Evolutionary conservation across 192 early-diverging fungal species (phyloP).

Genomic region (Allomyces javanicus): DNA sequence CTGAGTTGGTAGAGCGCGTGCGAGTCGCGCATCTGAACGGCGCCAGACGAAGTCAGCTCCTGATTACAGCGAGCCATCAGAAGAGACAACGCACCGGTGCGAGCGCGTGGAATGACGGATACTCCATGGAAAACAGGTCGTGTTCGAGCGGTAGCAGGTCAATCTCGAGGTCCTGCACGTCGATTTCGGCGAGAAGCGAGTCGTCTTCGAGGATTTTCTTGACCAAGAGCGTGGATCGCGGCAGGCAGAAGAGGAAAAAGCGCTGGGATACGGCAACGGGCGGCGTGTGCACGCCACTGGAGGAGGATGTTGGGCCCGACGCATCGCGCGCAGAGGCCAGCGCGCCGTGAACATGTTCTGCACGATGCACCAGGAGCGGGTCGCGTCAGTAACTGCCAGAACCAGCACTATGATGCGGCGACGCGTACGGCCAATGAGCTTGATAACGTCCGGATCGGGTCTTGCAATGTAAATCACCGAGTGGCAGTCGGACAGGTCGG

Average conservation of each 20-base stretch:
- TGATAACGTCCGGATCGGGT: neutral
- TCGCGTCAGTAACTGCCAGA: neutral
- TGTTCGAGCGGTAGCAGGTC: slow-evolving; percentile 80
- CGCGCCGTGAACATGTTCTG: neutral
- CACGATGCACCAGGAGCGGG: neutral
- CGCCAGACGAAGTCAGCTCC: neutral
- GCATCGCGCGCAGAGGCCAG: neutral
- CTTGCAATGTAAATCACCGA: neutral
- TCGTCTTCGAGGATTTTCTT: neutral
- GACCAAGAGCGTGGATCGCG: neutral
- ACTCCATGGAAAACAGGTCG: slow-evolving; percentile 76
- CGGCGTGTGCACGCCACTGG: neutral
- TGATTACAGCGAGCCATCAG: slow-evolving; percentile 4
- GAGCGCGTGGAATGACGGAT: slow-evolving; percentile 59
- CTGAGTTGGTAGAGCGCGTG: neutral
- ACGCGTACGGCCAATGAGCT: neutral
- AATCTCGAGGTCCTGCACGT: slow-evolving; percentile 13
- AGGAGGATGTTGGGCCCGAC: neutral
- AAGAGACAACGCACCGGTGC: slow-evolving; percentile 31
- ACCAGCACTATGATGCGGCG: neutral
- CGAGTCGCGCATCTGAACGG: neutral
- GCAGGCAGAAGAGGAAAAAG: neutral
- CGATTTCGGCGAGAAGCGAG: neutral
- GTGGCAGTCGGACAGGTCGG: neutral
- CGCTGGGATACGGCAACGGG: neutral